Percentiles rank a stretch among this genome's conserved stretches.
Evolutionary conservation across 768 basidiomycete genomes (phyloP).

Genomic region (Suillus lakei): DNA sequence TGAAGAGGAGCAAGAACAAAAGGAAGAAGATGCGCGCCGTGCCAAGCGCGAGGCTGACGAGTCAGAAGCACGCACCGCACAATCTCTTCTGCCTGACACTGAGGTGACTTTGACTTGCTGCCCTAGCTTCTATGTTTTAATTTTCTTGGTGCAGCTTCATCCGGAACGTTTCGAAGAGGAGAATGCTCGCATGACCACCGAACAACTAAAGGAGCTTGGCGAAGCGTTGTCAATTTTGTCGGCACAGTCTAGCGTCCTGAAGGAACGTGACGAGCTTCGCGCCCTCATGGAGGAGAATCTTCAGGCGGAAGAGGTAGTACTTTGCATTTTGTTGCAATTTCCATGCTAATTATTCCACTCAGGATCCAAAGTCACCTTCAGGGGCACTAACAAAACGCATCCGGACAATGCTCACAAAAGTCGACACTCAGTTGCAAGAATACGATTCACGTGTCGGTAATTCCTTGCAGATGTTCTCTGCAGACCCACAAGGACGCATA

Average conservation of each 20-base stretch:
- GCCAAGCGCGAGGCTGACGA: slow-evolving; percentile 83
- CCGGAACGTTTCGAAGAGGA: slow-evolving; percentile 64
- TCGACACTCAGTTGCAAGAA: slow-evolving; percentile 89
- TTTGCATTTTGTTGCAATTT: neutral
- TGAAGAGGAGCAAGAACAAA: slow-evolving; percentile 97
- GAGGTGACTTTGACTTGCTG: slow-evolving; percentile 55
- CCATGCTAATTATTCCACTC: slow-evolving; percentile 10
- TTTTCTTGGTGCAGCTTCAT: slow-evolving; percentile 50
- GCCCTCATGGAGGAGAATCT: slow-evolving; percentile 94
- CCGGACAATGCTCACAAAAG: slow-evolving; percentile 92
- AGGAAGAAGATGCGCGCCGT: slow-evolving; percentile 90
- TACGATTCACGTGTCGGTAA: slow-evolving; percentile 89
- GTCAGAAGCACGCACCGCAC: slow-evolving; percentile 75
- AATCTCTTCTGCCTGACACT: slow-evolving; percentile 85
- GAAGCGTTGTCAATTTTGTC: slow-evolving; percentile 91
- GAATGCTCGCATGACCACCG: slow-evolving; percentile 95
- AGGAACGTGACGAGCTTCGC: slow-evolving; percentile 92
- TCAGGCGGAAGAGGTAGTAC: slow-evolving; percentile 77
- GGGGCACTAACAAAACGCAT: slow-evolving; percentile 95
- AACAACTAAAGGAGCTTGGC: slow-evolving; percentile 92
- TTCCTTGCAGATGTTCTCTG: slow-evolving; percentile 85
- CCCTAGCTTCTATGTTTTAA: slow-evolving; percentile 4
- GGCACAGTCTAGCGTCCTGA: slow-evolving; percentile 91
- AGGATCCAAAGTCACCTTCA: slow-evolving; percentile 82
- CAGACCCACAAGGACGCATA: slow-evolving; percentile 87